Evolutionary conservation across 805 yeast genomes (phyloP).

Genomic region (Kodamaea nitidulidarum): DNA sequence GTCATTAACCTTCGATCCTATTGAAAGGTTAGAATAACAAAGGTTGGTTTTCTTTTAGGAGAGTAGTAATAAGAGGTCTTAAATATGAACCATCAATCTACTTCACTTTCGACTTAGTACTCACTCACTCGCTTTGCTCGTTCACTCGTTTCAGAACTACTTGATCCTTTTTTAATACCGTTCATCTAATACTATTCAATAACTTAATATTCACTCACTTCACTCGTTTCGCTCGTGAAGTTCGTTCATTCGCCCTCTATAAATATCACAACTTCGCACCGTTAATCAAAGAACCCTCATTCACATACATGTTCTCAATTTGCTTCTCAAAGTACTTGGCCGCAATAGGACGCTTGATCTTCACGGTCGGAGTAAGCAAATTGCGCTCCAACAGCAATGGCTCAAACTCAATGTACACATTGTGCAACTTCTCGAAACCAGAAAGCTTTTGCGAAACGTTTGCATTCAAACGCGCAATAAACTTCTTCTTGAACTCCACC

Average conservation of each 20-base stretch:
- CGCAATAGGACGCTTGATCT: conserved; percentile 50
- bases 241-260: neutral
- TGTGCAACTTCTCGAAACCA: conserved; percentile 25
- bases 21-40: too few relatives aligned
- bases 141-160: neutral
- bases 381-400: conserved; percentile 24
- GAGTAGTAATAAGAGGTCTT: too few relatives aligned
- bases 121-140: neutral
- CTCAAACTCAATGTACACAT: conserved; percentile 23
- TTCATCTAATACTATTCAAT: too few relatives aligned
- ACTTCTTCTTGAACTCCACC: conserved; percentile 16
- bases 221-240: too few relatives aligned
- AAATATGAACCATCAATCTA: too few relatives aligned
- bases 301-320: conserved; percentile 39
- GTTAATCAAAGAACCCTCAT: conserved; percentile 37
- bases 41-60: too few relatives aligned
- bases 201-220: too few relatives aligned
- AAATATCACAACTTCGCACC: conserved; percentile 13
- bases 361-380: conserved; percentile 34
- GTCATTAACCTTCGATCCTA: too few relatives aligned
- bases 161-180: neutral
- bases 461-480: conserved; percentile 16
- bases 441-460: conserved; percentile 15
- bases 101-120: neutral
- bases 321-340: conserved; percentile 38